Conservation (phyloP, 345 rosid genomes). For the Aurinia saxatilis region DNA sequence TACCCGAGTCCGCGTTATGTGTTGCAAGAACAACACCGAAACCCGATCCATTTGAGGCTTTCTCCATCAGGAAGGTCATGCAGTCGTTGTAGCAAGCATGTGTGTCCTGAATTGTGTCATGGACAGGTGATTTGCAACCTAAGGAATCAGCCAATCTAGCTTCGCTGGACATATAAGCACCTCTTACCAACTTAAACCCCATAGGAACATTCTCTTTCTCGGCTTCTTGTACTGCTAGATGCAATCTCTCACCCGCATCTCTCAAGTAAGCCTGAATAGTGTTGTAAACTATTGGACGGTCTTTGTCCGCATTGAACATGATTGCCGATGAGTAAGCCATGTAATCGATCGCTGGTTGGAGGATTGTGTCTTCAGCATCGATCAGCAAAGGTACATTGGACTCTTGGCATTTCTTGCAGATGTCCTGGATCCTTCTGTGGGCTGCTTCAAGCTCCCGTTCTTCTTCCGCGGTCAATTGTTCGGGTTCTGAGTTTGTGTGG, state of each 20-base stretch:
- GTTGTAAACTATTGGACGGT: slow-evolving; percentile 46
- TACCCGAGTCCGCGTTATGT: slow-evolving; percentile 85
- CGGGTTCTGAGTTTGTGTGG: slow-evolving; percentile 59
- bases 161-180: slow-evolving; percentile 86
- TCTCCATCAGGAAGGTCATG: slow-evolving; percentile 63
- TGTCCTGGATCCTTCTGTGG: slow-evolving; percentile 36
- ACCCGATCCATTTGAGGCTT: slow-evolving; percentile 43
- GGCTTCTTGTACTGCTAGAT: slow-evolving; percentile 43
- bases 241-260: slow-evolving; percentile 64
- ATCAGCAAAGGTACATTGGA: slow-evolving; percentile 47
- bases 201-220: slow-evolving; percentile 49
- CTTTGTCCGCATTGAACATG: slow-evolving; percentile 35
- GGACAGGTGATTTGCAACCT: slow-evolving; percentile 72
- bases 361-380: slow-evolving; percentile 74
- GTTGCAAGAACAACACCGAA: slow-evolving; percentile 72
- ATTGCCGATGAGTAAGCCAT: slow-evolving; percentile 56
- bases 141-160: slow-evolving; percentile 47
- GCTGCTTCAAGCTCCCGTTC: slow-evolving; percentile 50
- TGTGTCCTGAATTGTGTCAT: slow-evolving; percentile 57
- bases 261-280: slow-evolving; percentile 82
- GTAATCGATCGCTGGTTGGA: slow-evolving; percentile 89
- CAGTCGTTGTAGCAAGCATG: slow-evolving; percentile 75
- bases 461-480: slow-evolving; percentile 54
- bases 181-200: slow-evolving; percentile 84
- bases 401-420: slow-evolving; percentile 53